Percentiles rank a stretch among this genome's conserved stretches.
Evolutionary conservation across 805 yeast genomes (phyloP).

Genomic region (Candida silvatica): DNA sequence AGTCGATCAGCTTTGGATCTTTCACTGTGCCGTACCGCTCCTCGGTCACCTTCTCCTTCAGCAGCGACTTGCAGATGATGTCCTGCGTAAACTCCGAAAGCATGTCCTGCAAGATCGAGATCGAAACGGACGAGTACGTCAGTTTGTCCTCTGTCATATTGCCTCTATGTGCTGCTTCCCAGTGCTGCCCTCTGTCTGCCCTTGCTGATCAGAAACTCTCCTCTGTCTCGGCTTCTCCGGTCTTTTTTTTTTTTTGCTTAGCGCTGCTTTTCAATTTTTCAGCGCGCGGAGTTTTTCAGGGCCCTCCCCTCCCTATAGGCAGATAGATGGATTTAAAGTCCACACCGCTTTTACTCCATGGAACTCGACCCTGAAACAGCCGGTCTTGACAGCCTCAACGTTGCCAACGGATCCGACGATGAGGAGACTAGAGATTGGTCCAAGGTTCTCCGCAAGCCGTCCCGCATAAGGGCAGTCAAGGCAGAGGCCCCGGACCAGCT

Average conservation of each 20-base stretch:
- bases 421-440: slow-evolving; percentile 52
- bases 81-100: slow-evolving; percentile 26
- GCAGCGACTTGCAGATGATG: slow-evolving; percentile 20
- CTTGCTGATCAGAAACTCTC: slow-evolving; percentile 1
- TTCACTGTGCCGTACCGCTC: slow-evolving; percentile 21
- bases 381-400: not conserved
- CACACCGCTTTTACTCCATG: slow-evolving; percentile 1
- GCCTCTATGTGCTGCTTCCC: too few relatives aligned
- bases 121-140: slow-evolving; percentile 23
- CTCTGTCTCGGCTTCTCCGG: not conserved
- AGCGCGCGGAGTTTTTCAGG: too few relatives aligned
- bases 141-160: slow-evolving; percentile 12
- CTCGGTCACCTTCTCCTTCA: slow-evolving; percentile 23
- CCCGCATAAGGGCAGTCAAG: too few relatives aligned
- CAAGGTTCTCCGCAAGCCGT: slow-evolving; percentile 1
- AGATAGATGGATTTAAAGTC: too few relatives aligned
- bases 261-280: not conserved
- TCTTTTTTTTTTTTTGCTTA: slow-evolving; percentile 1
- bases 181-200: slow-evolving; percentile 3
- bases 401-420: slow-evolving; percentile 19
- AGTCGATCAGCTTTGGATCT: slow-evolving; percentile 18
- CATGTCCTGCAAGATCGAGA: slow-evolving; percentile 24
- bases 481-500: too few relatives aligned
- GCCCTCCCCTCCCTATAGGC: too few relatives aligned
- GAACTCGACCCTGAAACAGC: slow-evolving; percentile 7